A percentile compares a stretch with the other conserved stretches of the same genome.
phyloP scores from a whole-genome alignment of 2,329 filamentous ascomycete species.

The Aspergillus sp. region DNA sequence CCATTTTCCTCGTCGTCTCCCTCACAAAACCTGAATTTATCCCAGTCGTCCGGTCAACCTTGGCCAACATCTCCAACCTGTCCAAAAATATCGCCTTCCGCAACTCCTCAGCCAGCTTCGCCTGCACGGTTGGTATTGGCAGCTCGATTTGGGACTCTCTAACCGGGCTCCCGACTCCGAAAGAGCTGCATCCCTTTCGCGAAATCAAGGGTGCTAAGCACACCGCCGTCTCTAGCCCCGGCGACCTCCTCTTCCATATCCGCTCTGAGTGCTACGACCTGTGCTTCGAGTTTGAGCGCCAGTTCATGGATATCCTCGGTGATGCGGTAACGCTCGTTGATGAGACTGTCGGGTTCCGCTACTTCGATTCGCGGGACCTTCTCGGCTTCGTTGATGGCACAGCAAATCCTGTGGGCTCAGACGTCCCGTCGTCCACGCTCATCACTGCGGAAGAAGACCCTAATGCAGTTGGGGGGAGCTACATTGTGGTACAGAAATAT shows the following conservation, averaged over 20 bases:
- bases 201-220: conserved; percentile 49
- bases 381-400: conserved; percentile 61
- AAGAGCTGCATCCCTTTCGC: conserved; percentile 52
- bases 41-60: conserved; percentile 42
- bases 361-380: conserved; percentile 58
- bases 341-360: conserved; percentile 57
- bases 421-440: conserved; percentile 44
- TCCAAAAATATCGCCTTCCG: conserved; percentile 55
- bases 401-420: conserved; percentile 53
- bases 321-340: conserved; percentile 50
- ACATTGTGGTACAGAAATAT: conserved; percentile 60
- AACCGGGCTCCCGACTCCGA: conserved; percentile 44
- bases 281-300: conserved; percentile 58
- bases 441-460: conserved; percentile 42
- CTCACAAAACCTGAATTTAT: conserved; percentile 28
- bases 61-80: conserved; percentile 46
- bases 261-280: conserved; percentile 56
- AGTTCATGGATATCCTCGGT: conserved; percentile 50
- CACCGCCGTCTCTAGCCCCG: conserved; percentile 54
- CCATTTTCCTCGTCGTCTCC: no score
- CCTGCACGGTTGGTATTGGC: conserved; percentile 56
- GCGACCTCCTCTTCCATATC: conserved; percentile 59
- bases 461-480: conserved; percentile 49
- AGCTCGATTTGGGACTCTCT: conserved; percentile 51
- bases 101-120: conserved; percentile 44